phyloP scores from a whole-genome alignment of 1,284 basidiomycete species.

The Melampsora americana region DNA sequence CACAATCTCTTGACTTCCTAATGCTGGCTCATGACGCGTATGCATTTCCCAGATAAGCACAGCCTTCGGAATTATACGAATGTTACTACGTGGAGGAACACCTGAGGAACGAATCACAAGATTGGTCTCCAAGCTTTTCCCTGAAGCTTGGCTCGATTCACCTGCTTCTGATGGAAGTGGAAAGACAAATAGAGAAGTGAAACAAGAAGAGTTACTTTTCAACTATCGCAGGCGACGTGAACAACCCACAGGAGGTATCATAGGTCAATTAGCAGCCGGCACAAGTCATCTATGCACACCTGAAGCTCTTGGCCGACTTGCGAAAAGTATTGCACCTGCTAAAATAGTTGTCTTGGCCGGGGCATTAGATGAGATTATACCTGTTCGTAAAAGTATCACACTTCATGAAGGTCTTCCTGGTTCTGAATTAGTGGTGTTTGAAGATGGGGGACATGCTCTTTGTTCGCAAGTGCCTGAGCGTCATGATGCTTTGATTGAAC shows the following conservation, averaged over 20 bases:
- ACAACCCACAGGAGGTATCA: constrained; percentile 3
- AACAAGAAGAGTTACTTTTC: not conserved
- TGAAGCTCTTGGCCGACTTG: constrained; percentile 62
- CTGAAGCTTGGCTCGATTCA: constrained; percentile 7
- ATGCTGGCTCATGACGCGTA: not conserved
- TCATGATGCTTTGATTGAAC: constrained; percentile 64
- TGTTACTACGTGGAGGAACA: constrained; percentile 3
- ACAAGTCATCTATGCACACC: constrained; percentile 63
- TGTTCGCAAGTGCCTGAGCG: constrained; percentile 60
- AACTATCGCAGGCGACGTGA: not conserved
- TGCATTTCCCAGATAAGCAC: constrained; percentile 6
- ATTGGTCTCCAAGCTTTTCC: constrained; percentile 14
- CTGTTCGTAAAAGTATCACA: constrained; percentile 61
- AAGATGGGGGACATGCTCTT: constrained; percentile 67
- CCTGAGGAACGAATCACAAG: constrained; percentile 5
- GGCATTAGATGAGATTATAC: constrained; percentile 68
- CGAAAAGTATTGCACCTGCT: constrained; percentile 58
- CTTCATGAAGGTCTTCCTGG: constrained; percentile 66
- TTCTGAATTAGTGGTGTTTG: constrained; percentile 67
- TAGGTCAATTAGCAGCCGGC: constrained; percentile 23
- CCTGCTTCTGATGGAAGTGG: not conserved
- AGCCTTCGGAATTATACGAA: not conserved
- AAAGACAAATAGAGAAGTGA: not conserved
- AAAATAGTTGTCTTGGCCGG: constrained; percentile 66
- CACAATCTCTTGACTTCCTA: not conserved